Percentiles rank a stretch among this genome's conserved stretches.
Evolutionary conservation across 2,329 filamentous ascomycete genomes (phyloP).

Genomic region (Ceratocystis papillata): DNA sequence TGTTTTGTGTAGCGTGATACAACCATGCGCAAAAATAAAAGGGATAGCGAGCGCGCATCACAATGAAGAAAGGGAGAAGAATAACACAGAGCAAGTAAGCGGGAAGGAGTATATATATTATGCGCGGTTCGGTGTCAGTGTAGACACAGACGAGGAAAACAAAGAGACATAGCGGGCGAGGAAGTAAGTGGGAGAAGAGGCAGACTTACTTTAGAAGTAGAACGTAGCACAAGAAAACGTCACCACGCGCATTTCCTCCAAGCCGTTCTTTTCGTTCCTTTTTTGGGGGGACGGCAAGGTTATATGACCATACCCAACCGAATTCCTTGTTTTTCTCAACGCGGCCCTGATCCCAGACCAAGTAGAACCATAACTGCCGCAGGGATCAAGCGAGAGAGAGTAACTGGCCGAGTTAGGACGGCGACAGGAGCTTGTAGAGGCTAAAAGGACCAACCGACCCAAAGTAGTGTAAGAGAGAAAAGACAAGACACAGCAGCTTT

Average conservation of each 20-base stretch:
- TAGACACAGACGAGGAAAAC: too few species aligned
- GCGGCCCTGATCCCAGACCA: neutral
- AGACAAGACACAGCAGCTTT: too few species aligned
- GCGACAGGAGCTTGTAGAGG: neutral
- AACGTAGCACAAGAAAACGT: constrained; percentile 5
- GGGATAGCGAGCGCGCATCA: neutral
- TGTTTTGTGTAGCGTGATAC: constrained; percentile 6
- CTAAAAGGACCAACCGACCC: too few species aligned
- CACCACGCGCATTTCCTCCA: neutral
- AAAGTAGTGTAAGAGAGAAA: too few species aligned
- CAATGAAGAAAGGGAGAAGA: neutral
- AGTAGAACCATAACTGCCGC: neutral
- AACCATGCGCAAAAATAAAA: neutral
- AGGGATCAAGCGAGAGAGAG: neutral
- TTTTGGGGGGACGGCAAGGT: neutral
- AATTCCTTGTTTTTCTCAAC: neutral
- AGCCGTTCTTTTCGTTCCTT: neutral
- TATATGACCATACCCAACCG: neutral
- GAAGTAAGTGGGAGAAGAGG: too few species aligned
- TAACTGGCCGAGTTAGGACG: neutral
- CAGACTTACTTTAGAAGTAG: too few species aligned
- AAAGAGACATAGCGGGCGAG: too few species aligned
- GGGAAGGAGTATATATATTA: too few species aligned
- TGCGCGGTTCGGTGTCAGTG: too few species aligned
- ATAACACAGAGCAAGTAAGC: neutral